Conservation (phyloP, 441 rosid genomes). For the Dalechampia spathulata region DNA sequence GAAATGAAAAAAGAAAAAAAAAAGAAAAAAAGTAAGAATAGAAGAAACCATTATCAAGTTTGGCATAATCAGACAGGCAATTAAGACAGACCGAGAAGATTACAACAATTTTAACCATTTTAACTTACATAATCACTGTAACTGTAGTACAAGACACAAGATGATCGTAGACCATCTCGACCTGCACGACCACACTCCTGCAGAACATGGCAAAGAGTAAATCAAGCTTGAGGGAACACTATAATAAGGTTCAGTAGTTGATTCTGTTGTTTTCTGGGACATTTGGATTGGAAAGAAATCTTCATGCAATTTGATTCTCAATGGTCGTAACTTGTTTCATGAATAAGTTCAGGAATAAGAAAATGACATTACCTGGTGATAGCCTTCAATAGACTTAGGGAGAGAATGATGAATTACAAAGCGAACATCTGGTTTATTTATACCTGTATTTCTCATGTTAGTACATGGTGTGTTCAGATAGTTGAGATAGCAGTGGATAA, state of each 20-base stretch:
- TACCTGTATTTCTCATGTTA: conserved; percentile 49
- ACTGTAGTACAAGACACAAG: conserved; percentile 86
- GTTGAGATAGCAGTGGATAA: conserved; percentile 10
- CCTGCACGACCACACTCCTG: conserved; percentile 99
- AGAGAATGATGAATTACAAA: conserved; percentile 97
- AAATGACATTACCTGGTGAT: conserved; percentile 65
- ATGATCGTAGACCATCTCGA: conserved; percentile 88
- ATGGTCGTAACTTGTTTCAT: neutral
- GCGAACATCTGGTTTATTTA: conserved; percentile 96
- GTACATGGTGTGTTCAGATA: conserved; percentile 11
- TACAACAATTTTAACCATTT: conserved; percentile 5
- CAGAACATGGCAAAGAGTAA: conserved; percentile 12
- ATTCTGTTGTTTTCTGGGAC: neutral
- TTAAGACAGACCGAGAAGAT: conserved; percentile 3
- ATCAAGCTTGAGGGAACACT: conserved; percentile 11
- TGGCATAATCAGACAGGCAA: neutral
- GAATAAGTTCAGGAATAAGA: conserved; percentile 1
- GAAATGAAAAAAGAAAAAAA: neutral
- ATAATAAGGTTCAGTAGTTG: neutral
- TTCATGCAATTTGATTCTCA: neutral
- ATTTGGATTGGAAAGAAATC: neutral
- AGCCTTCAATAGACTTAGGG: conserved; percentile 96
- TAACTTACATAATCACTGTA: conserved; percentile 88
- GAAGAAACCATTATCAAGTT: neutral
- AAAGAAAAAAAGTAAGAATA: conserved; percentile 8